These are phyloP conservation scores for Diophrys appendiculata DNA, from an alignment of 73 alveolate genomes.

Conservation along the genomic window DNA sequence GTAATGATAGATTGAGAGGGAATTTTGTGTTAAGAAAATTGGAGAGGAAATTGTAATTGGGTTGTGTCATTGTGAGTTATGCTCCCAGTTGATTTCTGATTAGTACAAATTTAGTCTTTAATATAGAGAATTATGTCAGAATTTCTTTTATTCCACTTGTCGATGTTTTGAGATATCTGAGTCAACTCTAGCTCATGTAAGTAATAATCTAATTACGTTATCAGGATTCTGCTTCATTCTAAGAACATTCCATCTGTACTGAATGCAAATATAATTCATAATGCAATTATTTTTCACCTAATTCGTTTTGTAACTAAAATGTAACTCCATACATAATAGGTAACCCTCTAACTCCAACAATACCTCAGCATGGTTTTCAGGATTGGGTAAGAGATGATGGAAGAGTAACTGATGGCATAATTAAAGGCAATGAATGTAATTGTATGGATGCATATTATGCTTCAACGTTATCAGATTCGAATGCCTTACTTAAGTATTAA, in stretches of 20 bases:
- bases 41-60: background rate
- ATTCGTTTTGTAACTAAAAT: conserved; percentile 1
- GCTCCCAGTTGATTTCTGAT: background rate
- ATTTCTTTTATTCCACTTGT: conserved; percentile 2
- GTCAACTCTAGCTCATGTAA: conserved; percentile 5
- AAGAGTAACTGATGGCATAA: conserved; percentile 28
- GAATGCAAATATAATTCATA: conserved; percentile 30
- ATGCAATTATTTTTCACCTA: conserved; percentile 10
- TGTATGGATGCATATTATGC: background rate
- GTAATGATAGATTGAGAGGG: background rate
- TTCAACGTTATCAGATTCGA: too few relatives aligned
- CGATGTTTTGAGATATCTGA: conserved; percentile 28
- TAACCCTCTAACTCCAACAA: conserved; percentile 30
- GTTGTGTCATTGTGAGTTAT: background rate
- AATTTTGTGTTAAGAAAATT: background rate
- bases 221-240: background rate
- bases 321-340: conserved; percentile 7
- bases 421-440: conserved; percentile 18
- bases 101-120: background rate
- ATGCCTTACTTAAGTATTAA: background rate
- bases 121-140: background rate
- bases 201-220: background rate
- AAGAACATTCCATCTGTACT: conserved; percentile 19
- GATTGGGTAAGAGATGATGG: conserved; percentile 2
- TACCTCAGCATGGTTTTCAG: conserved; percentile 4